Base-by-base conservation (phyloP, 1,139 yeast genomes). In the Nakaseomyces nivariensis region DNA sequence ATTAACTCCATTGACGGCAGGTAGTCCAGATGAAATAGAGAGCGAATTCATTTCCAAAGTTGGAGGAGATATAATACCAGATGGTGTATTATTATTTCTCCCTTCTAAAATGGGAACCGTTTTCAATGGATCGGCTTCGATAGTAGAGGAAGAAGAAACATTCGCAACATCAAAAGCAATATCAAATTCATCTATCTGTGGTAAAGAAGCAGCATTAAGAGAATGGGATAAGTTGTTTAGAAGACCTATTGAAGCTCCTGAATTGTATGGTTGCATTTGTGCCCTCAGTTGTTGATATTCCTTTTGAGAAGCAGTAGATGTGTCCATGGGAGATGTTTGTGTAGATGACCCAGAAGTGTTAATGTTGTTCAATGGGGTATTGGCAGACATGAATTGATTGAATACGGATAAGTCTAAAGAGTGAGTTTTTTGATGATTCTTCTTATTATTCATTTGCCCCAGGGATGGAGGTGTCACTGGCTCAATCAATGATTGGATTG, bases 401-500 rank as follows among this genome's bases (percentile, higher is more conserved):
- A 63, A 62, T 26, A 58, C 59, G 3, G 65, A 58, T 13, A 64
- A 54, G 52, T 65, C 69, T 44, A 64, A 52, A 8, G 69, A 65
- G 47, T 58, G 64, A 10, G 66, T 54, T 54, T 64, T 63, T 52
- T 61, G 67, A 51, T 64, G 68, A 46, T 58, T 58, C 47, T 56
- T 58, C 47, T 59, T 62, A 44, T 57, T 57, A 49, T 59, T 63
- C 65, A 62, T 60, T 49, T 62, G 66, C 40, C 63, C 62, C 46
- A 64, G 46, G 9, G 64, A 61, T 32, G 69, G 67, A 29, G 69
- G 67, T 13, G 68, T 59, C 25, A 57, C 58, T 11, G 67, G 78
- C 72, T 33, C 77, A 70, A 45, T 67, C 67, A 49, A 57, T 60
- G 60, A 72, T 66, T 63, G 62, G 25, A 62, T 54, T 43, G 72